phyloP scores from a whole-genome alignment of 306 rosid species.

The peach (Prunus persica) region DNA sequence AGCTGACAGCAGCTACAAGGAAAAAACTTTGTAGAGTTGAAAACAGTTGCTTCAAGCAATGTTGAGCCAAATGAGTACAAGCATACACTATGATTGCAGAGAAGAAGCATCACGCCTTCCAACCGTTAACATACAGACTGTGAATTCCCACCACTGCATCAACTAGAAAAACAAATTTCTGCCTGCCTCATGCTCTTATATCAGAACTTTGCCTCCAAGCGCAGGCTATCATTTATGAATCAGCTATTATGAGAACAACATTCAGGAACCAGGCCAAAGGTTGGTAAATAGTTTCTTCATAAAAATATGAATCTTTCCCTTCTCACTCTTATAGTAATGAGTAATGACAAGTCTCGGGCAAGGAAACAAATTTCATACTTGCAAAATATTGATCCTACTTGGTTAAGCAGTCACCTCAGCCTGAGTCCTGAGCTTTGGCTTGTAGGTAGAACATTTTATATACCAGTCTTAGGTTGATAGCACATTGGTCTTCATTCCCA shows the following conservation, averaged over 20 bases:
- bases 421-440: conserved; percentile 1
- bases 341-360: background rate
- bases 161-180: background rate
- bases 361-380: background rate
- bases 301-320: background rate
- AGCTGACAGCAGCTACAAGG: background rate
- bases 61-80: background rate
- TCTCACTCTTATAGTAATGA: background rate
- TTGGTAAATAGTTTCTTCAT: background rate
- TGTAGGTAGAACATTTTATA: background rate
- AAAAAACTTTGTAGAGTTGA: background rate
- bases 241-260: conserved; percentile 1
- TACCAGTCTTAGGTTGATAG: conserved; percentile 21
- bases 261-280: conserved; percentile 9
- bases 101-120: background rate
- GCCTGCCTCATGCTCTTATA: background rate
- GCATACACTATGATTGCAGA: background rate
- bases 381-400: background rate
- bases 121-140: background rate
- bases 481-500: conserved; percentile 27
- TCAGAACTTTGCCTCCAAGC: background rate
- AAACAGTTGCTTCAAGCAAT: background rate
- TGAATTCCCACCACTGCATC: background rate
- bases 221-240: background rate
- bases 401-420: background rate